Evolutionary conservation across 371 early-diverging fungal species (phyloP).

Genomic region (Saksenaea vasiformis): DNA sequence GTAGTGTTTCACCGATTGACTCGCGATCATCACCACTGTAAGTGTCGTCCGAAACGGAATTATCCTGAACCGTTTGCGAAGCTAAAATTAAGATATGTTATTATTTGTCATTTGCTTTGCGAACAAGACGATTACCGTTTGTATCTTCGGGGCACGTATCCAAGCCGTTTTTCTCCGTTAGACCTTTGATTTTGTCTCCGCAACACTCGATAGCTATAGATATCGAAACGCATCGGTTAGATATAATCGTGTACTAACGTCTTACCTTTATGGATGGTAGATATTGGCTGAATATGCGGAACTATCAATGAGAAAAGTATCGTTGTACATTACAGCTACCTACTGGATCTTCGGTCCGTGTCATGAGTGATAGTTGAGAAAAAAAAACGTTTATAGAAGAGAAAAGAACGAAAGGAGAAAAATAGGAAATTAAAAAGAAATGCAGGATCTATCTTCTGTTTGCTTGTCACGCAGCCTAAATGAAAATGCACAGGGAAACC

Average conservation of each 20-base stretch:
- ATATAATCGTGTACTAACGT: neutral
- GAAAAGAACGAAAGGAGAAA: neutral
- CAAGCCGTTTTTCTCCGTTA: neutral
- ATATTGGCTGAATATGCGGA: neutral
- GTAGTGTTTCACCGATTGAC: neutral
- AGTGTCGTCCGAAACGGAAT: neutral
- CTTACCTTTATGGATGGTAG: neutral
- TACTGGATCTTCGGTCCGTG: neutral
- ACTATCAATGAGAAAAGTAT: neutral
- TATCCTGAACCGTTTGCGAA: neutral
- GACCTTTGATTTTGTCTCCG: neutral
- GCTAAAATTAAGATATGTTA: neutral
- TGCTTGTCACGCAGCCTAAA: constrained; percentile 5
- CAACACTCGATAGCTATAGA: neutral
- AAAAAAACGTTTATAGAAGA: neutral
- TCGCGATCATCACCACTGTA: neutral
- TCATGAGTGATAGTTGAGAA: neutral
- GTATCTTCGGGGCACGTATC: neutral
- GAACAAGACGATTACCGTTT: neutral
- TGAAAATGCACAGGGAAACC: neutral
- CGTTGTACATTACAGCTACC: neutral
- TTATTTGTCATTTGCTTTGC: neutral
- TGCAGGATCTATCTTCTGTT: neutral
- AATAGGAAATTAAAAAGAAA: neutral
- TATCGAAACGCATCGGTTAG: neutral